Evolutionary conservation across 352 stramenopile species (phyloP).

Genomic region (Globisporangium solare): DNA sequence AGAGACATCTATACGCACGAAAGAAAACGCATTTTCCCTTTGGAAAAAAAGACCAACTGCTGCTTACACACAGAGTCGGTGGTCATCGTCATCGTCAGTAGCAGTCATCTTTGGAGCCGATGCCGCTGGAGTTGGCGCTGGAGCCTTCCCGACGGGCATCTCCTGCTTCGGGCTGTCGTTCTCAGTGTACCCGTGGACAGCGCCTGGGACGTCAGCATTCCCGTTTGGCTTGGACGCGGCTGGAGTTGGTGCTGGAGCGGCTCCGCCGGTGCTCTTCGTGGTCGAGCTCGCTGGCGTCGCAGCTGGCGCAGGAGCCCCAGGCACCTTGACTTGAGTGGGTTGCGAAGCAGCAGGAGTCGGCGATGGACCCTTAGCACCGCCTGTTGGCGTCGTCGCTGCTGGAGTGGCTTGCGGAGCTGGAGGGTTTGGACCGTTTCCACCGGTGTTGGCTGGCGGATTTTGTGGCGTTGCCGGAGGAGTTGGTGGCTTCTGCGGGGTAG

Average conservation of each 20-base stretch:
- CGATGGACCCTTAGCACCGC: not conserved
- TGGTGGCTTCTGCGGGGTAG: not conserved
- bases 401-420: not conserved
- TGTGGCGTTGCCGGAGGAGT: not conserved
- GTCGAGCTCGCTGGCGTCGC: not conserved
- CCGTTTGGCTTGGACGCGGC: conserved; percentile 8
- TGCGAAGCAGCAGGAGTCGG: too few relatives aligned
- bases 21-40: too few relatives aligned
- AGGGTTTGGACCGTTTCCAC: not conserved
- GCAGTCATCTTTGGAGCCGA: conserved; percentile 7
- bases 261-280: not conserved
- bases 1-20: too few relatives aligned
- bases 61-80: conserved; percentile 14
- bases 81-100: conserved; percentile 1
- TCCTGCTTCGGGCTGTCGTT: conserved; percentile 9
- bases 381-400: not conserved
- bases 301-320: conserved; percentile 1
- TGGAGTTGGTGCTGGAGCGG: conserved; percentile 1
- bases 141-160: not conserved
- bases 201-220: conserved; percentile 5
- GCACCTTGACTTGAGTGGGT: too few relatives aligned
- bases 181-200: conserved; percentile 9
- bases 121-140: conserved; percentile 9
- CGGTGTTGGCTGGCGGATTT: too few relatives aligned
- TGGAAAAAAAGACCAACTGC: not conserved